Conservation (phyloP, 2,329 filamentous ascomycete species). For the Aspergillus candidus region DNA sequence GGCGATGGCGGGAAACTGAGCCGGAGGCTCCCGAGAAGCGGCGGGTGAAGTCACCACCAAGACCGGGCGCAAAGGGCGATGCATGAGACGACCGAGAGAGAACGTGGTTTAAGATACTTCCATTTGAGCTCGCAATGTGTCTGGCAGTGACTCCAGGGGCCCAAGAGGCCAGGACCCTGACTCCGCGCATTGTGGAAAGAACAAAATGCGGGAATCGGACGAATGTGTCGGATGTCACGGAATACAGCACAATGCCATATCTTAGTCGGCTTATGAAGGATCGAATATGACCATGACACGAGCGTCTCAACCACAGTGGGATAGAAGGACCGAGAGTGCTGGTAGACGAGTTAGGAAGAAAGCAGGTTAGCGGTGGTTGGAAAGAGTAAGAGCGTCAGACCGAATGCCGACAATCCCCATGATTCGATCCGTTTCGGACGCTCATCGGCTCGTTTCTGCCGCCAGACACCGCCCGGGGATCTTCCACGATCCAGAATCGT, state of each 20-base stretch:
- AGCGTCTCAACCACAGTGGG: slow-evolving; percentile 1
- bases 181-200: slow-evolving; percentile 37
- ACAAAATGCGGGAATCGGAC: slow-evolving; percentile 16
- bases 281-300: slow-evolving; percentile 15
- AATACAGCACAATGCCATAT: slow-evolving; percentile 27
- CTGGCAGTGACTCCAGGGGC: slow-evolving; percentile 24
- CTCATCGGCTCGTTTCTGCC: slow-evolving; percentile 23
- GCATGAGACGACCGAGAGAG: slow-evolving; percentile 11
- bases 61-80: slow-evolving; percentile 1
- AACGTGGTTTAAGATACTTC: slow-evolving; percentile 12
- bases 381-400: slow-evolving; percentile 3
- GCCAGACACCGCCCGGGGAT: slow-evolving; percentile 18
- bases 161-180: slow-evolving; percentile 34
- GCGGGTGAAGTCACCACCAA: slow-evolving; percentile 11
- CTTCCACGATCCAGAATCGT: slow-evolving; percentile 24
- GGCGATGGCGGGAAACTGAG: slow-evolving; percentile 13
- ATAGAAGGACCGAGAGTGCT: slow-evolving; percentile 2
- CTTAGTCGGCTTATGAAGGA: slow-evolving; percentile 14
- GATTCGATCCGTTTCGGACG: slow-evolving; percentile 8
- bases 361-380: slow-evolving; percentile 1
- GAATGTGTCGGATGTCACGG: slow-evolving; percentile 23
- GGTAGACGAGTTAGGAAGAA: neutral
- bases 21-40: slow-evolving; percentile 21
- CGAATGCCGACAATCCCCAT: slow-evolving; percentile 8
- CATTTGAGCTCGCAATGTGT: slow-evolving; percentile 18